phyloP scores from a whole-genome alignment of 148 eudicot species.

The Selenicereus undatus region DNA sequence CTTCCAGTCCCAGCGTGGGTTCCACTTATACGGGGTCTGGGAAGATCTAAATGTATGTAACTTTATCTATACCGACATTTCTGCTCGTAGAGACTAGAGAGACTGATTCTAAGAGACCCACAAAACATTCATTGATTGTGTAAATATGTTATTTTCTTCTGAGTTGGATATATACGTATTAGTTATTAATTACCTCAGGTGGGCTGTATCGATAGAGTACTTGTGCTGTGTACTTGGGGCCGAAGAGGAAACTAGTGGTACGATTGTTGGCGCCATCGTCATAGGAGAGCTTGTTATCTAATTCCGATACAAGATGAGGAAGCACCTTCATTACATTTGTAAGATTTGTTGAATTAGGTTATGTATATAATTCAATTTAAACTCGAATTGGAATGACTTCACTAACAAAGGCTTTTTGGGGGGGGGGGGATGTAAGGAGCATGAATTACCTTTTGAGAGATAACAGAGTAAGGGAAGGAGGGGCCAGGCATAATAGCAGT shows the following conservation, averaged over 20 bases:
- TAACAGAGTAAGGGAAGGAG: constrained; percentile 23
- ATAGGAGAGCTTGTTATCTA: constrained; percentile 18
- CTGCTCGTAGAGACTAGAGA: too few relatives aligned
- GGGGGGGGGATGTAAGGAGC: background rate
- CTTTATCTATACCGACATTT: too few relatives aligned
- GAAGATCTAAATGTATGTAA: too few relatives aligned
- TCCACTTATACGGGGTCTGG: too few relatives aligned
- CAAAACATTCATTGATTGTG: background rate
- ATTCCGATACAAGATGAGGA: background rate
- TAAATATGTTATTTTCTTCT: too few relatives aligned
- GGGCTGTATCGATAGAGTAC: constrained; percentile 12
- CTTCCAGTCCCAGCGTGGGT: too few relatives aligned
- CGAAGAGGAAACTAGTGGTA: constrained; percentile 22
- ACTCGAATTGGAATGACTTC: too few relatives aligned
- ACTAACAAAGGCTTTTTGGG: too few relatives aligned
- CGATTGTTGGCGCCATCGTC: constrained; percentile 24
- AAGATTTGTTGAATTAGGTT: too few relatives aligned
- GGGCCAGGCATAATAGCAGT: constrained; percentile 47
- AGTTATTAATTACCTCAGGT: constrained; percentile 7
- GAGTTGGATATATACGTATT: background rate
- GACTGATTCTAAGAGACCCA: too few relatives aligned
- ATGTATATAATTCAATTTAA: too few relatives aligned
- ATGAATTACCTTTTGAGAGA: constrained; percentile 26
- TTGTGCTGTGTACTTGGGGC: constrained; percentile 17
- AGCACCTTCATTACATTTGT: background rate